Base-by-base conservation (phyloP, 2,329 filamentous ascomycete genomes). In the Rutstroemia sp. region DNA sequence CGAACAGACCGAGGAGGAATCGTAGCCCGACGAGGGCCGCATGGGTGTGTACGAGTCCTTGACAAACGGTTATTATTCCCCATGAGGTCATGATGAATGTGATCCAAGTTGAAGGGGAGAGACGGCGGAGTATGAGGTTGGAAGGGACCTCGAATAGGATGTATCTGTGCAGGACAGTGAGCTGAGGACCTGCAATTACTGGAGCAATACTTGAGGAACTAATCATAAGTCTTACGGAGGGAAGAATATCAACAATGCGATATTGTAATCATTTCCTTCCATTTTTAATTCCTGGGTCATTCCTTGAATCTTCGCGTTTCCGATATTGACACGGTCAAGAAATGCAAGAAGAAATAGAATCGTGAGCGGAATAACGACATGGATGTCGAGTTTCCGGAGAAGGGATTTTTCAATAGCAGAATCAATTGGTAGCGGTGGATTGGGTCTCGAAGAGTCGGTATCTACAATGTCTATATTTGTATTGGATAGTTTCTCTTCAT, bases 261-360 rank as follows among this genome's bases (percentile, higher is more conserved):
- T 87, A 74, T 79, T 77, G n/a, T 62, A 67, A 19, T 67, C 49
- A 6, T 55, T 21, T 2, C 79, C 77, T 34, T 69, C 69, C 59
- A 90, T 71, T 14, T 77, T 73, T 4, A 80, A 78, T 52, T 84
- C 79, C 59, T 79, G 80, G 39, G 80, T 88, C 70, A 77, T 91
- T 38, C 88, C 87, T 23, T 80, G 79, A 55, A 85, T 79, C 59
- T 81, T 83, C 37, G 81, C 90, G 71, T 77, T 92, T 44, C 88
- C 88, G 57, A 92, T 90, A 66, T 92, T 92, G 38, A 88, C 90
- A 14, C 85, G 77, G 66, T 86, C 83, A 34, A 90, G 77, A 69
- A 90, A 90, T 57, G 83, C 85, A 52, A 89, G 76, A 2, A 90
- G 75, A 63, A 90, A 90, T 25, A 90, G 75, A 42, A 89, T 74